Percentiles rank a stretch among this genome's conserved stretches.
Conservation (phyloP, 352 stramenopile species). For the Pythium rhizo-oryzae region DNA sequence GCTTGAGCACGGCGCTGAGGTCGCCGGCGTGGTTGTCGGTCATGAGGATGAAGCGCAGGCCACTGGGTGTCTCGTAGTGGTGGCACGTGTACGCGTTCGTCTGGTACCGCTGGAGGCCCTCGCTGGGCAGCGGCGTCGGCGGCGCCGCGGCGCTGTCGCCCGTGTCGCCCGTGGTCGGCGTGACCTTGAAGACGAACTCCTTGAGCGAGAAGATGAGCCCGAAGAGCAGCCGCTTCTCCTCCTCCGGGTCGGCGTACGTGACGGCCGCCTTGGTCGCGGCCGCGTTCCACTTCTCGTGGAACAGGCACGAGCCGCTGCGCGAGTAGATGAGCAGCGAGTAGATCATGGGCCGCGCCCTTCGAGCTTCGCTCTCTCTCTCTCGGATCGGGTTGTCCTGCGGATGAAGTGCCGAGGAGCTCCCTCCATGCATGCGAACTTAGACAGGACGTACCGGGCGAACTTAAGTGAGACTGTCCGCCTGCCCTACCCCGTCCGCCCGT, state of each 20-base stretch:
- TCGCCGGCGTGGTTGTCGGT: slow-evolving; percentile 89
- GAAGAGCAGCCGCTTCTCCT: slow-evolving; percentile 92
- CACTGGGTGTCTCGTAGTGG: slow-evolving; percentile 90
- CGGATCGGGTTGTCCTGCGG: too few species aligned
- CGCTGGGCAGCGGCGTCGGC: slow-evolving; percentile 23
- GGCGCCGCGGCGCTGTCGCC: slow-evolving; percentile 12
- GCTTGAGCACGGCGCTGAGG: slow-evolving; percentile 74
- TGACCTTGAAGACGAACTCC: slow-evolving; percentile 85
- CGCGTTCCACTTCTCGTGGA: slow-evolving; percentile 90
- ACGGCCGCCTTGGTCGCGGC: slow-evolving; percentile 50
- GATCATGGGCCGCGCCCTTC: slow-evolving; percentile 55
- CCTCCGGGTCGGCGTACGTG: slow-evolving; percentile 80
- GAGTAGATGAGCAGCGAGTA: slow-evolving; percentile 95
- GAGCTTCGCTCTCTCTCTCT: too few species aligned
- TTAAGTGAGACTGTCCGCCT: slow-evolving; percentile 11
- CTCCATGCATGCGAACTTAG: neutral
- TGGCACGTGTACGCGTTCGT: slow-evolving; percentile 92
- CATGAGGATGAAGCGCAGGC: slow-evolving; percentile 90
- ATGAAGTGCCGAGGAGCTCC: too few species aligned
- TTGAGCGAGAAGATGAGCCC: slow-evolving; percentile 93
- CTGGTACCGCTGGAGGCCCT: slow-evolving; percentile 82
- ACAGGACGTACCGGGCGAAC: neutral
- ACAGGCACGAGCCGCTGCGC: slow-evolving; percentile 86
- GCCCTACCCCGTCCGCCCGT: slow-evolving; percentile 11
- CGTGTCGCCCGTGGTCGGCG: slow-evolving; percentile 40